phyloP scores from a whole-genome alignment of 2,329 filamentous ascomycete genomes.

The Arthrocladium fulminans region DNA sequence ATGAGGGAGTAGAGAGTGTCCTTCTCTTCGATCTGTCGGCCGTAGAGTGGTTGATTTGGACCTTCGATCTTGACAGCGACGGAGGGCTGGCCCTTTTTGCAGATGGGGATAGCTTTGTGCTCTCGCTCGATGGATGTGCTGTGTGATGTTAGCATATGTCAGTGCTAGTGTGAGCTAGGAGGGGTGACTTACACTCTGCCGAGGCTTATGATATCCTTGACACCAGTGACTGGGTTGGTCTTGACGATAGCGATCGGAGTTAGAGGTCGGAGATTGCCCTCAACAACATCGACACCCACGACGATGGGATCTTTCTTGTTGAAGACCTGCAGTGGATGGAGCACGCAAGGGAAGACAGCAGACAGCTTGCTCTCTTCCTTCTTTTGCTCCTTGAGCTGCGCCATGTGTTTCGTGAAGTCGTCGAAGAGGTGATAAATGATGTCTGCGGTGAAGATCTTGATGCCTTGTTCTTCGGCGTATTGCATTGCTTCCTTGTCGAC shows the following conservation, averaged over 20 bases:
- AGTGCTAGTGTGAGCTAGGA: background rate
- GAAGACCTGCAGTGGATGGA: constrained; percentile 85
- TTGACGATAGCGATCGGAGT: constrained; percentile 86
- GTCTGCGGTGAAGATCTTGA: constrained; percentile 97
- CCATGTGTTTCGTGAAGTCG: constrained; percentile 91
- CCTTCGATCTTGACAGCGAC: constrained; percentile 98
- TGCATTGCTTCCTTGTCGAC: constrained; percentile 90
- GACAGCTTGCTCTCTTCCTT: constrained; percentile 94
- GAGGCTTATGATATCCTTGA: constrained; percentile 73
- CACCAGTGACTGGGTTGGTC: constrained; percentile 65
- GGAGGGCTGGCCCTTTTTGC: constrained; percentile 94
- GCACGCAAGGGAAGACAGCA: constrained; percentile 93
- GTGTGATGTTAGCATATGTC: constrained; percentile 22
- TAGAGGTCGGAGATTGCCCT: constrained; percentile 75
- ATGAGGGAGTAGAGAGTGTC: constrained; percentile 83
- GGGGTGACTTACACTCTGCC: constrained; percentile 75
- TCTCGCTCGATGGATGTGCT: constrained; percentile 96
- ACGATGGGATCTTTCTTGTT: constrained; percentile 97
- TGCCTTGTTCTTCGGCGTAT: constrained; percentile 86
- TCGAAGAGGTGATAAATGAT: constrained; percentile 99
- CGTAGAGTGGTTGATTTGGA: constrained; percentile 83
- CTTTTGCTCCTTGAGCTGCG: constrained; percentile 73
- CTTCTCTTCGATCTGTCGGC: constrained; percentile 85
- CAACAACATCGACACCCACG: constrained; percentile 88
- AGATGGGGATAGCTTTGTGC: constrained; percentile 85